Evolutionary conservation across 345 rosid species (phyloP), one percentile per base, ranked within the genome.

Genomic region (Acer yangbiense): DNA sequence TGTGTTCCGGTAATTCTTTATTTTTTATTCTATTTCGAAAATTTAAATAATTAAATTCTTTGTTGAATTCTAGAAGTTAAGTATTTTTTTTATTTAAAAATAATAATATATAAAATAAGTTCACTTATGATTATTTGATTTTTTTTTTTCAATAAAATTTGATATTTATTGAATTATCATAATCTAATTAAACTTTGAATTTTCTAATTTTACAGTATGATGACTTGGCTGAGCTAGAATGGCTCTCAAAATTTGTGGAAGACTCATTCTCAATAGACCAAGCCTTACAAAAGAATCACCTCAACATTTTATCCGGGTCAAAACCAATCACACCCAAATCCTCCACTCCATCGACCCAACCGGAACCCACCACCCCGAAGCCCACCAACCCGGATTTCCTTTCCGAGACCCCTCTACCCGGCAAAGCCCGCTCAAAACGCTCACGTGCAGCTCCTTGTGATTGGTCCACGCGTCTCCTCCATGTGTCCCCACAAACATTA

Each of bases 191-290:
- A 77, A 27, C 12, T 13, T 43, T 6, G 14, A 32, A 25, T 18
- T 62, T 0, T 54, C 11, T 54, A 32, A 57, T n/a, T 39, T 46
- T 78, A 63, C 86, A 92, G 96, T 86, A 80, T 21, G 97, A 90
- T 39, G 97, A 92, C 60, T 32, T 88, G 91, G 91, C 91, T 10
- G 92, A 92, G 83, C 88, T 92, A 12, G 97, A 92, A 78, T 92
- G 97, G 94, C 91, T 92, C 1, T 92, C 97, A 14, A 88, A 90
- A 85, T 92, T 92, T 69, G 91, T 92, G 69, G 94, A 92, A 25
- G 94, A 92, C 70, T 92, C 97, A 0, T 92, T 90, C 87, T 82
- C 92, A 18, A 79, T 86, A 0, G 80, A 85, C 69, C 91, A 90
- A 52, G 82, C 78, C 57, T 75, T 87, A 10, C 92, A 87, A 55